phyloP scores from a whole-genome alignment of 805 yeast species.

The Candida endomychidarum region DNA sequence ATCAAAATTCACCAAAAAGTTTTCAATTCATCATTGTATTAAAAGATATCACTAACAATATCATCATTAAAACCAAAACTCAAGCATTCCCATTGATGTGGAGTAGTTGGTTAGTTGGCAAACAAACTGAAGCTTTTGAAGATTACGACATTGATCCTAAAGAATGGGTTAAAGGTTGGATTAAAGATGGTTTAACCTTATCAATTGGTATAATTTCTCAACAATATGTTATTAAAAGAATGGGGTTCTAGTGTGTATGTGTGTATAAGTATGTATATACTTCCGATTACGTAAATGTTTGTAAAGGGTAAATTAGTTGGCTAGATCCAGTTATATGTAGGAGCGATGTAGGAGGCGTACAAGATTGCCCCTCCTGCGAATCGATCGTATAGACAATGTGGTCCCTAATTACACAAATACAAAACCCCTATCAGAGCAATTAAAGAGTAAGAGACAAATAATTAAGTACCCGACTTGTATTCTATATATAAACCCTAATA shows the following conservation, averaged over 20 bases:
- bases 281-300: too few relatives aligned
- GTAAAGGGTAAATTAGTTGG: too few relatives aligned
- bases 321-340: too few relatives aligned
- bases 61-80: conserved; percentile 72
- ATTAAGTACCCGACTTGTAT: neutral
- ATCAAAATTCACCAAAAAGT: conserved; percentile 48
- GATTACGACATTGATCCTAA: conserved; percentile 38
- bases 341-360: too few relatives aligned
- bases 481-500: conserved; percentile 21
- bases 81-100: conserved; percentile 90
- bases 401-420: too few relatives aligned
- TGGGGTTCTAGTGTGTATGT: conserved; percentile 53
- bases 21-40: conserved; percentile 77
- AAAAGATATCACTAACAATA: conserved; percentile 75
- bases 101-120: conserved; percentile 86
- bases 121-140: conserved; percentile 20
- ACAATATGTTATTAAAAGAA: conserved; percentile 83
- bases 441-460: neutral
- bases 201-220: conserved; percentile 88
- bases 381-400: too few relatives aligned
- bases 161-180: conserved; percentile 47
- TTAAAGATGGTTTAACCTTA: conserved; percentile 62
- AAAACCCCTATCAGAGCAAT: too few relatives aligned
- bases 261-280: too few relatives aligned
- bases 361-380: too few relatives aligned